A percentile compares a stretch with the other conserved stretches of the same genome.
Conservation (phyloP, 495 filamentous ascomycete genomes). For the Penicillium steckii region DNA sequence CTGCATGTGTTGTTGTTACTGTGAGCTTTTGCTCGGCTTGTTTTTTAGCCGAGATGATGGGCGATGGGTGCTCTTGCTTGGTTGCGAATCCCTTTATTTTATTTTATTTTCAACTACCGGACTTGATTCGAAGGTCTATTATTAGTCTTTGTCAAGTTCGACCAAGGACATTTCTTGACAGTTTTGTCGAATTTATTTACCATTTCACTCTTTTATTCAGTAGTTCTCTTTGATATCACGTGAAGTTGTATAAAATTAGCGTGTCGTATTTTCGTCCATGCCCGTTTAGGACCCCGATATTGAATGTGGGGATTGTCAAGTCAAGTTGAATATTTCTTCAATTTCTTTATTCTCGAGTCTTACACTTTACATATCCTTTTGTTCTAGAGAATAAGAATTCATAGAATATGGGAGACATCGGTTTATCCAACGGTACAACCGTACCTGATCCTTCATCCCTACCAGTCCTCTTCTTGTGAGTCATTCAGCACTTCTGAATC, state of each 20-base stretch:
- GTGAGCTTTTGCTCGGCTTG: not conserved
- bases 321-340: too few species aligned
- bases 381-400: too few species aligned
- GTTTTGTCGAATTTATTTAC: not conserved
- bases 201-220: not conserved
- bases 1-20: not conserved
- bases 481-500: not conserved
- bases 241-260: too few species aligned
- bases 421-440: not conserved
- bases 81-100: not conserved
- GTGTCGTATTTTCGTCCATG: not conserved
- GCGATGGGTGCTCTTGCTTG: not conserved
- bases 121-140: not conserved
- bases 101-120: not conserved
- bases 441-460: not conserved
- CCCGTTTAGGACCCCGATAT: not conserved
- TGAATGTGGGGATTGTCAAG: not conserved
- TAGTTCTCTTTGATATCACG: too few species aligned
- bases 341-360: too few species aligned
- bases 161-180: not conserved
- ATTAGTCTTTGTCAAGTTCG: not conserved
- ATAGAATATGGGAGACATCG: too few species aligned
- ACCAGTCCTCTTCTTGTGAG: not conserved
- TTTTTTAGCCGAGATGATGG: not conserved
- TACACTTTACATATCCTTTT: too few species aligned